A percentile compares a stretch with the other conserved stretches of the same genome.
phyloP scores from a whole-genome alignment of 257 asterid species.

The Solanum dulcamara region DNA sequence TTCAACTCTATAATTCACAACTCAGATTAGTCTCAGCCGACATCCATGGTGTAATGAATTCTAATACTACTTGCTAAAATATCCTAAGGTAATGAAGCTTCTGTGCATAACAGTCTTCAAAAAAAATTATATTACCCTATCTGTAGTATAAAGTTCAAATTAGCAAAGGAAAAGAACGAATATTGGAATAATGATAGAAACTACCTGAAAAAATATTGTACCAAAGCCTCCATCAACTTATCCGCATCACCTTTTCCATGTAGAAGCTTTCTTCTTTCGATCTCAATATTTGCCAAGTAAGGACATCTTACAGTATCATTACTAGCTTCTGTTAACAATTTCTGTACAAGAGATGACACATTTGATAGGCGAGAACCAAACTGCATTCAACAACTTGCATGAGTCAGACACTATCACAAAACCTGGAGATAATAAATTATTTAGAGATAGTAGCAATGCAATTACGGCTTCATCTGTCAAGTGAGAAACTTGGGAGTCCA shows the following conservation, averaged over 20 bases:
- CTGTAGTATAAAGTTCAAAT: neutral
- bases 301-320: conserved; percentile 61
- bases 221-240: conserved; percentile 48
- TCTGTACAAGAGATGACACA: conserved; percentile 52
- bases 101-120: neutral
- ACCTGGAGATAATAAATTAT: neutral
- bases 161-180: neutral
- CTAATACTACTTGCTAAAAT: neutral
- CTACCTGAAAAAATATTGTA: conserved; percentile 66
- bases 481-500: conserved; percentile 32
- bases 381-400: conserved; percentile 41
- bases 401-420: conserved; percentile 12
- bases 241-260: conserved; percentile 53
- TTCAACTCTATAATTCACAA: neutral
- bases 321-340: conserved; percentile 33
- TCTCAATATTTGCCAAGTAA: conserved; percentile 71
- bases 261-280: conserved; percentile 65
- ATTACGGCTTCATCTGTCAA: conserved; percentile 64
- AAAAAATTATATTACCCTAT: neutral
- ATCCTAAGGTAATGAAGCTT: neutral
- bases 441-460: conserved; percentile 21
- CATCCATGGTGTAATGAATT: neutral
- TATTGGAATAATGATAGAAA: neutral
- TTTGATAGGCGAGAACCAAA: conserved; percentile 57
- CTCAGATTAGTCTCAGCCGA: neutral